Base-by-base conservation (phyloP, 2,329 filamentous ascomycete genomes). In the Xylariales sp. region DNA sequence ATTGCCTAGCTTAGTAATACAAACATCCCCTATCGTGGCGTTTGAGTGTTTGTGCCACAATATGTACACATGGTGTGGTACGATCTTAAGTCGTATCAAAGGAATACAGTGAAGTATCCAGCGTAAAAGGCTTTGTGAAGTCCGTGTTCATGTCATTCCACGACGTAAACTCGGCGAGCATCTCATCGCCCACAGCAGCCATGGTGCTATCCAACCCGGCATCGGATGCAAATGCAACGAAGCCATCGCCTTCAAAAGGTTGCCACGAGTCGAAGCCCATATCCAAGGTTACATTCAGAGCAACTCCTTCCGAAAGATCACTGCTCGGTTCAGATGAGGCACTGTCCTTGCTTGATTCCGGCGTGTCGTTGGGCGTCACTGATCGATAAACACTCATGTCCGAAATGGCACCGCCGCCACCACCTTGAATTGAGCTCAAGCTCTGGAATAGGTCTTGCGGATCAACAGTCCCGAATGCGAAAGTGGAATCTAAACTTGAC, bases 261-360 rank as follows among this genome's bases (percentile, higher is more conserved):
- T 64, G 62, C 71, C 72, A 80, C 19, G 74, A 52, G 21, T 69
- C 72, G 34, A 59, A 49, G 13, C 56, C 56, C 51, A 60, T 54
- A 31, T 60, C 52, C 4, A 60, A 33, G 3, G 47, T 48, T 18
- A 80, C 70, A 29, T 81, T 76, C 12, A 79, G 61, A 13, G 61
- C 55, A 4, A 69, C 65, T 5, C 65, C 66, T 40, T 82, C 78
- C 3, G 75, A 70, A 14, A 81, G 72, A 47, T 83, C 78, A 50
- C 76, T 81, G 43, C 72, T 81, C 8, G 76, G 74, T 49, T 82
- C 78, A 28, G 78, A 80, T 7, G 64, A 56, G 4, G 73, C 70
- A 47, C 70, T 72, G 40, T 82, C 77, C 54, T 81, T 79, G 56
- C 67, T 76, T 3, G 78, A 82, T 47, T 81, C 78, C 1, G 78